These are phyloP conservation scores for Pichia phayaonensis DNA, from an alignment of 805 yeast genomes.

Conservation along the genomic window DNA sequence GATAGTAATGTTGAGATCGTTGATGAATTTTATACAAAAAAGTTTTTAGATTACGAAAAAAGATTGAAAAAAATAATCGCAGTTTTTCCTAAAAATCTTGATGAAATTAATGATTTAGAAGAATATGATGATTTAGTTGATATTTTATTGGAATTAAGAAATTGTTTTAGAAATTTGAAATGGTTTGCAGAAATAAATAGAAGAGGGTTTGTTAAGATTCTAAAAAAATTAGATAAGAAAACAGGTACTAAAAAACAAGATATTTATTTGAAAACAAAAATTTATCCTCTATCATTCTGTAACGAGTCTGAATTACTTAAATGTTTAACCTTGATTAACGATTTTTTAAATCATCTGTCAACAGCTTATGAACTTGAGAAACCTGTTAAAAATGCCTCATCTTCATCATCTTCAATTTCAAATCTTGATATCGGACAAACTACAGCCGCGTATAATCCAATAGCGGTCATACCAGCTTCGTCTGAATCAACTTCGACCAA, in stretches of 20 bases:
- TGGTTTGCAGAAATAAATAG: constrained; percentile 94
- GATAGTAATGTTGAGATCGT: constrained; percentile 80
- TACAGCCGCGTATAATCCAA: neutral
- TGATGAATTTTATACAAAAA: constrained; percentile 67
- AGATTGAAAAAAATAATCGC: constrained; percentile 46
- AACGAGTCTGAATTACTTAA: constrained; percentile 54
- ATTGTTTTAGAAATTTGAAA: constrained; percentile 71
- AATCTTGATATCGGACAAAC: constrained; percentile 1
- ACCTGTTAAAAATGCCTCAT: neutral
- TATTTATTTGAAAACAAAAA: constrained; percentile 55
- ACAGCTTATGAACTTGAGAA: constrained; percentile 14
- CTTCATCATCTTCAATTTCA: constrained; percentile 8
- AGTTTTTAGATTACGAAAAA: constrained; percentile 66
- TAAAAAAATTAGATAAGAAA: constrained; percentile 87
- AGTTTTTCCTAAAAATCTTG: constrained; percentile 23
- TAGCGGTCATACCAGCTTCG: neutral
- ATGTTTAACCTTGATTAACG: constrained; percentile 46
- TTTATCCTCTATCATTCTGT: constrained; percentile 70
- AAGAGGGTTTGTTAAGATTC: constrained; percentile 80
- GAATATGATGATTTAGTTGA: constrained; percentile 59
- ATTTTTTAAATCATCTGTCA: constrained; percentile 42
- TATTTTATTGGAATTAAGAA: constrained; percentile 67
- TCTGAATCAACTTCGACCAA: neutral
- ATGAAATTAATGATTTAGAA: constrained; percentile 31
- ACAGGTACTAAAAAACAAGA: constrained; percentile 51